phyloP scores from a whole-genome alignment of 768 basidiomycete species.

The Mycena rebaudengoi region DNA sequence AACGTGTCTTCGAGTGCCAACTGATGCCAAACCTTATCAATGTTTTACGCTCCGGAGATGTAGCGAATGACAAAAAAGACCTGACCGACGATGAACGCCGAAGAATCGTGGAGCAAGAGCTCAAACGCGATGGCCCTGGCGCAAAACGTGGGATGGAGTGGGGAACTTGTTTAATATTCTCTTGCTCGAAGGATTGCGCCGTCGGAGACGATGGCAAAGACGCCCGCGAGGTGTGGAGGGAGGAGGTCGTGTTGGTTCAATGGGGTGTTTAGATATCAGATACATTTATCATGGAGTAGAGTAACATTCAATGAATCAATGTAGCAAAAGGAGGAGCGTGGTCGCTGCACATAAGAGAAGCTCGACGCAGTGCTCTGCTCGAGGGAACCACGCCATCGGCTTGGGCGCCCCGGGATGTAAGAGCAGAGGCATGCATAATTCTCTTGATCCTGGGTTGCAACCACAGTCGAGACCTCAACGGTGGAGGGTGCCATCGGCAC shows the following conservation, averaged over 20 bases:
- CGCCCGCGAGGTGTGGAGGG: slow-evolving; percentile 67
- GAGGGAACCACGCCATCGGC: no score
- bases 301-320: no score
- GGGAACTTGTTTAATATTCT: slow-evolving; percentile 92
- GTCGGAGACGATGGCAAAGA: slow-evolving; percentile 49
- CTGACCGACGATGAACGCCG: slow-evolving; percentile 75
- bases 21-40: slow-evolving; percentile 95
- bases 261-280: slow-evolving; percentile 73
- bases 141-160: slow-evolving; percentile 86
- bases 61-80: slow-evolving; percentile 34
- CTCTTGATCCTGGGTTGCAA: no score
- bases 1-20: slow-evolving; percentile 90
- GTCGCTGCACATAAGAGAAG: no score
- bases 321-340: no score
- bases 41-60: slow-evolving; percentile 55
- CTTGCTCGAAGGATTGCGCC: slow-evolving; percentile 85
- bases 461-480: no score
- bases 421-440: no score
- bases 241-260: slow-evolving; percentile 79
- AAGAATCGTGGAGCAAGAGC: slow-evolving; percentile 61
- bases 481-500: no score
- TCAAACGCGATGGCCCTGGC: slow-evolving; percentile 56
- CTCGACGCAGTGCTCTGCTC: no score
- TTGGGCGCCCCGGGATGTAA: no score
- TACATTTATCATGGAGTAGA: no score